Evolutionary conservation across 345 rosid species (phyloP).

Genomic region (Populus alba): DNA sequence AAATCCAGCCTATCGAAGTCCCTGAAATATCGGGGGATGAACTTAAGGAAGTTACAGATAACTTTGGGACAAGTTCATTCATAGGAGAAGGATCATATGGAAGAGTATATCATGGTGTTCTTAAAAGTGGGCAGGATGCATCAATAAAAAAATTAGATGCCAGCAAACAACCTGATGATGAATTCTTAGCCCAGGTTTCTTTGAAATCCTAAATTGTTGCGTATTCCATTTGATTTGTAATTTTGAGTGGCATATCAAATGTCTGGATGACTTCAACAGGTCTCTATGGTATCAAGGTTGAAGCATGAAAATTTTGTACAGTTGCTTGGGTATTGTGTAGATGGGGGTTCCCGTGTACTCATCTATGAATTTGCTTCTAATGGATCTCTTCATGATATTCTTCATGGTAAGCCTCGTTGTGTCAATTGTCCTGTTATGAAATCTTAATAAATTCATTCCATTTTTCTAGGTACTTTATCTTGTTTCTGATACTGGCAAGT

Average conservation of each 20-base stretch:
- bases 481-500: neutral
- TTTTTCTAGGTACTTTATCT: neutral
- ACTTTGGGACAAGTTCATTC: constrained; percentile 59
- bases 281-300: constrained; percentile 89
- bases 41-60: constrained; percentile 58
- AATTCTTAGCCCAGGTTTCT: constrained; percentile 77
- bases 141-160: constrained; percentile 92
- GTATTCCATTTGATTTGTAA: neutral
- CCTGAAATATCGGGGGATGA: constrained; percentile 51
- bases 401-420: constrained; percentile 49
- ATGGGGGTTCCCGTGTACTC: constrained; percentile 78
- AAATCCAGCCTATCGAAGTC: constrained; percentile 71
- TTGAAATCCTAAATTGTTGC: neutral
- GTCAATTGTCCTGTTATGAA: neutral
- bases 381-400: constrained; percentile 92
- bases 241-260: constrained; percentile 2
- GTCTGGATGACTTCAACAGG: constrained; percentile 38
- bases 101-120: constrained; percentile 72
- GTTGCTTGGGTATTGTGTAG: constrained; percentile 77
- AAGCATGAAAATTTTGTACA: constrained; percentile 77
- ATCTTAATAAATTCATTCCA: neutral
- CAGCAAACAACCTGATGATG: constrained; percentile 86
- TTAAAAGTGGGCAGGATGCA: constrained; percentile 58
- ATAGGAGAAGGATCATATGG: constrained; percentile 95
- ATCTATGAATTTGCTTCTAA: constrained; percentile 85